Conservation (phyloP, 139 green algal species). For the Yamagishiella unicocca region DNA sequence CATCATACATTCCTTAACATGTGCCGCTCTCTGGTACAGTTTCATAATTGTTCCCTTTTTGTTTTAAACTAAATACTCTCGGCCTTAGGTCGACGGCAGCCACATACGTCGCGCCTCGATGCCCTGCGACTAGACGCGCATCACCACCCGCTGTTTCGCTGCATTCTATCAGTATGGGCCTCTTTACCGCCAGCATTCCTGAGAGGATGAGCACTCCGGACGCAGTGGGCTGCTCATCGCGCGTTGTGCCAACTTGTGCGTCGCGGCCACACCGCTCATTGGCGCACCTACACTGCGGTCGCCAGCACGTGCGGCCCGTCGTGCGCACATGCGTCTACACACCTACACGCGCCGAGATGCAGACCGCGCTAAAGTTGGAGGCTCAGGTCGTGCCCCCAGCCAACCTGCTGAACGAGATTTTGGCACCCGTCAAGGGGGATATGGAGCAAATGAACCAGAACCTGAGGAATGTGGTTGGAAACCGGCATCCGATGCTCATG, state of each 20-base stretch:
- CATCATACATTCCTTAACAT: too few species aligned
- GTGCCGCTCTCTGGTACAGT: too few species aligned
- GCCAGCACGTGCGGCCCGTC: background rate
- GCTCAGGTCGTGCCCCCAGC: conserved; percentile 9
- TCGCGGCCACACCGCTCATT: background rate
- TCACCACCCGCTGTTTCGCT: too few species aligned
- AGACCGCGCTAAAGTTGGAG: conserved; percentile 21
- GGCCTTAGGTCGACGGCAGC: background rate
- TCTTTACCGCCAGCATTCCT: background rate
- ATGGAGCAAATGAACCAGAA: conserved; percentile 89
- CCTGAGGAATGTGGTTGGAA: conserved; percentile 90
- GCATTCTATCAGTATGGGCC: background rate
- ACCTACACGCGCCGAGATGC: conserved; percentile 6
- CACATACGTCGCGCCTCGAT: too few species aligned
- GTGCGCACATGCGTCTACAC: conserved; percentile 33
- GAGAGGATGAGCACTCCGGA: conserved; percentile 44
- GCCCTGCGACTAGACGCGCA: too few species aligned
- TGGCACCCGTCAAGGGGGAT: conserved; percentile 80
- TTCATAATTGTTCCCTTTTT: too few species aligned
- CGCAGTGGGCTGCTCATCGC: conserved; percentile 18
- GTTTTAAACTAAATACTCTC: background rate
- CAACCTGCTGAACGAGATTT: conserved; percentile 67
- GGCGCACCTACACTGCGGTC: background rate
- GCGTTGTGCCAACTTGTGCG: background rate
- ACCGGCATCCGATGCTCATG: conserved; percentile 94